Evolutionary conservation across 768 basidiomycete genomes (phyloP), one percentile per base, ranked within the genome.

Genomic region (Baorangia bicolor): DNA sequence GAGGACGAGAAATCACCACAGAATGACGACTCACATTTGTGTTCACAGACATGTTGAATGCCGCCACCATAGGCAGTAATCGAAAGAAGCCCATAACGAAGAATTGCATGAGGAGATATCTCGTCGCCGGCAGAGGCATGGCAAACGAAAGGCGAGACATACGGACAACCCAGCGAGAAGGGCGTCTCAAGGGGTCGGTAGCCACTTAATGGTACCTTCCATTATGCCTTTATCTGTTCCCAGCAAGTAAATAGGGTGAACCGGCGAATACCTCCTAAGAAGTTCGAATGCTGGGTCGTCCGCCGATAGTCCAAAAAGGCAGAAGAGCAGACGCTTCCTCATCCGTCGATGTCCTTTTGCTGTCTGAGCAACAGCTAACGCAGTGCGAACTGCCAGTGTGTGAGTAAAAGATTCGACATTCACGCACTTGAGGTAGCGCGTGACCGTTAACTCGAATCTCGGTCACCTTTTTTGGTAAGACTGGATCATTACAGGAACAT

Each of bases 1-100:
- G 7, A 62, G 28, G 4, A 51, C 4, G 11, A 55, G 42, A 38
- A 39, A 31, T 8, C 2, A 16, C 5, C 8, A 33, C 12, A 20
- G 6, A 30, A 21, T 25, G 28, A 47, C 8, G 12, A 62, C 65
- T 55, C 46, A 66, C 65, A 31, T 66, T 66, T 2, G 65, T 61
- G 25, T 62, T 67, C 21, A 41, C 53, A 13, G 51, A 45, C 21
- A 66, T 49, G 53, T 43, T 27, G 42, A 67, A 64, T 13, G 65
- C 65, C 2, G 37, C 38, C 3, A 31, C 62, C 34, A 48, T 37
- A 2, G 55, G 53, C 20, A 57, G 2, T 12, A 28, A 47, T 20
- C 4, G 18, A 30, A 58, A 42, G 27, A 46, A 52, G 28, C 49
- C 13, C 1, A 43, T n/a, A 2, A 20, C 35, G 13, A 61, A 35